Conservation (phyloP, 345 rosid genomes). For the Ceriops zippeliana region DNA sequence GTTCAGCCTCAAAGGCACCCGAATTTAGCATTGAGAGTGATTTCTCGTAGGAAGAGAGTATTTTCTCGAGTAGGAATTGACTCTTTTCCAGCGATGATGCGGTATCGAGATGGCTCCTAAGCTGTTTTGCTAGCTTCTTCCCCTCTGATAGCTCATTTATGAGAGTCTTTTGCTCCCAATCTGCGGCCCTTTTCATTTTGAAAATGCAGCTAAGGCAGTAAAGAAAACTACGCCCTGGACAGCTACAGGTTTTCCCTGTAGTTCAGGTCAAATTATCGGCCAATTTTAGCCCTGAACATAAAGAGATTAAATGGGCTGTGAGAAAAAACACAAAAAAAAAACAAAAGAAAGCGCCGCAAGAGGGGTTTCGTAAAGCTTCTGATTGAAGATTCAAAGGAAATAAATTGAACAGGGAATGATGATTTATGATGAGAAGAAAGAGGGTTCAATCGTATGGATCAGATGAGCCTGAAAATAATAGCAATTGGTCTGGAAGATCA, state of each 20-base stretch:
- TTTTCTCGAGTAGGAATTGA: slow-evolving; percentile 39
- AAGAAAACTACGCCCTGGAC: no score
- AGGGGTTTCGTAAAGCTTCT: neutral
- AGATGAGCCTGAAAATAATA: neutral
- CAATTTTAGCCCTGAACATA: neutral
- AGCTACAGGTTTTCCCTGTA: neutral
- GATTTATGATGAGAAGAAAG: neutral
- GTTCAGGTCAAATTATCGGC: no score
- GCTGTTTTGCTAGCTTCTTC: slow-evolving; percentile 49
- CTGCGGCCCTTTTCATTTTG: slow-evolving; percentile 18
- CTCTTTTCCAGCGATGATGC: slow-evolving; percentile 41
- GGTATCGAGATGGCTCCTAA: slow-evolving; percentile 44
- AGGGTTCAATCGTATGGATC: no score
- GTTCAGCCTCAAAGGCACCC: slow-evolving; percentile 10
- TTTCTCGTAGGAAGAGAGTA: slow-evolving; percentile 65
- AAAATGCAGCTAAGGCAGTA: neutral
- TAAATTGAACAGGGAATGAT: neutral
- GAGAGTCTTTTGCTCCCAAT: slow-evolving; percentile 33
- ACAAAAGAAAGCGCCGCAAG: neutral
- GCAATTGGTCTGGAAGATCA: neutral
- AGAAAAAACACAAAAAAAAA: neutral
- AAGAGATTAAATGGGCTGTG: neutral
- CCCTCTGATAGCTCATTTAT: slow-evolving; percentile 57
- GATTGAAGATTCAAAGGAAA: neutral
- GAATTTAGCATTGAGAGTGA: slow-evolving; percentile 51